These are phyloP conservation scores for Antitrichia curtipendula DNA, from an alignment of 225 moss, liverwort and hornwort species.

Conservation along the genomic window DNA sequence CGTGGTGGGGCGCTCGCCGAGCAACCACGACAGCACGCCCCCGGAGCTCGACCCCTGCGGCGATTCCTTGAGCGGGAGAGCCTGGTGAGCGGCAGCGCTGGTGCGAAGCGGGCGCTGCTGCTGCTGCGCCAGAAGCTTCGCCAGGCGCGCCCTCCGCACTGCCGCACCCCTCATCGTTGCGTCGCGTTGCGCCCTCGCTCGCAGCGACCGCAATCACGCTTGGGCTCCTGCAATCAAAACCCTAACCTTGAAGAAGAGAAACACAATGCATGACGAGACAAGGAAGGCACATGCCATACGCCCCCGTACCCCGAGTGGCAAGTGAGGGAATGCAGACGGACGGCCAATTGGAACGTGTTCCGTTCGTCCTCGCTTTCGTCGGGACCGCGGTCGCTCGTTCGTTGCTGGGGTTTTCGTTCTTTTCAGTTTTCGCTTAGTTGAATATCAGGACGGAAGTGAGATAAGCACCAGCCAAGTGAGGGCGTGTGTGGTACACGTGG, in stretches of 20 bases:
- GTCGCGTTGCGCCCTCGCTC: background rate
- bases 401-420: too few species aligned
- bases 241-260: background rate
- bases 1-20: conserved; percentile 28
- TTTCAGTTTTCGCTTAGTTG: too few species aligned
- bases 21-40: conserved; percentile 43
- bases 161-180: conserved; percentile 38
- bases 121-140: conserved; percentile 32
- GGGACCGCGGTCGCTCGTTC: background rate
- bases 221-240: background rate
- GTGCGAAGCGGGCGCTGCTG: conserved; percentile 50
- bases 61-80: conserved; percentile 19
- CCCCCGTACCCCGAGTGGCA: background rate
- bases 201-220: background rate
- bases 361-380: background rate
- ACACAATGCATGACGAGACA: background rate
- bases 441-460: too few species aligned
- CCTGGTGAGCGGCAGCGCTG: conserved; percentile 10
- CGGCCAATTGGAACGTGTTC: too few species aligned
- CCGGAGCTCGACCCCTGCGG: conserved; percentile 36
- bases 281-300: background rate
- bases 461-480: too few species aligned
- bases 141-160: conserved; percentile 35
- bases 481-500: too few species aligned
- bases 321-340: background rate